These are phyloP conservation scores for Hanseniaspora occidentalis DNA, from an alignment of 805 yeast genomes.

Conservation along the genomic window DNA sequence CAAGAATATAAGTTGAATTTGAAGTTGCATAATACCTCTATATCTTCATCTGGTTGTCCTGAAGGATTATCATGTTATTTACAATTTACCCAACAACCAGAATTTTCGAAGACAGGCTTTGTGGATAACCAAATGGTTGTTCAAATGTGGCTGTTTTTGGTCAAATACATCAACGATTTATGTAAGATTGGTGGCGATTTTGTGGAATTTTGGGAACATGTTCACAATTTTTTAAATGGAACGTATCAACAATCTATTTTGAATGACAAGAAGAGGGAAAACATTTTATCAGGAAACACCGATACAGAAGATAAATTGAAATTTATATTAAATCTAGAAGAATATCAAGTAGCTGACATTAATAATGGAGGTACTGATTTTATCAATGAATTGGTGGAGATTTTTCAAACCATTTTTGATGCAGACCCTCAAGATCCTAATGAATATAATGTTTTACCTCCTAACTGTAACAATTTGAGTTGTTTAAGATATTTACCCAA, in stretches of 20 bases:
- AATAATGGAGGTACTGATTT: constrained; percentile 28
- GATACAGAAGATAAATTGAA: constrained; percentile 23
- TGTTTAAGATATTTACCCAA: constrained; percentile 39
- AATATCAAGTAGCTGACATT: constrained; percentile 31
- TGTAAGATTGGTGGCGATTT: constrained; percentile 28
- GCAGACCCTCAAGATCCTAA: constrained; percentile 19
- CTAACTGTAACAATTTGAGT: constrained; percentile 49
- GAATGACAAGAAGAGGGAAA: constrained; percentile 28
- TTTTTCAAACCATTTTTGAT: constrained; percentile 21
- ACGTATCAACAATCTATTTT: constrained; percentile 30
- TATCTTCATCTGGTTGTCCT: constrained; percentile 21
- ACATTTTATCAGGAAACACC: constrained; percentile 18
- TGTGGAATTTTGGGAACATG: constrained; percentile 39
- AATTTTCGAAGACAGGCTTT: constrained; percentile 17
- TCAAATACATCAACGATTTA: constrained; percentile 31
- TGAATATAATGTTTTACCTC: constrained; percentile 49
- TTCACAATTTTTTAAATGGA: constrained; percentile 42
- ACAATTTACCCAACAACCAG: constrained; percentile 15
- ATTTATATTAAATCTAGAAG: constrained; percentile 30
- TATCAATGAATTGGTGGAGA: constrained; percentile 23
- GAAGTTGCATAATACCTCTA: constrained; percentile 28
- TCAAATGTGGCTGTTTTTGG: constrained; percentile 47
- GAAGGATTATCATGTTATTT: constrained; percentile 21
- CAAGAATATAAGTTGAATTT: constrained; percentile 24
- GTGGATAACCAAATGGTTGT: constrained; percentile 42